Evolutionary conservation across 768 basidiomycete species (phyloP), one percentile per base, ranked within the genome.

Genomic region (Hypholoma fasciculare): DNA sequence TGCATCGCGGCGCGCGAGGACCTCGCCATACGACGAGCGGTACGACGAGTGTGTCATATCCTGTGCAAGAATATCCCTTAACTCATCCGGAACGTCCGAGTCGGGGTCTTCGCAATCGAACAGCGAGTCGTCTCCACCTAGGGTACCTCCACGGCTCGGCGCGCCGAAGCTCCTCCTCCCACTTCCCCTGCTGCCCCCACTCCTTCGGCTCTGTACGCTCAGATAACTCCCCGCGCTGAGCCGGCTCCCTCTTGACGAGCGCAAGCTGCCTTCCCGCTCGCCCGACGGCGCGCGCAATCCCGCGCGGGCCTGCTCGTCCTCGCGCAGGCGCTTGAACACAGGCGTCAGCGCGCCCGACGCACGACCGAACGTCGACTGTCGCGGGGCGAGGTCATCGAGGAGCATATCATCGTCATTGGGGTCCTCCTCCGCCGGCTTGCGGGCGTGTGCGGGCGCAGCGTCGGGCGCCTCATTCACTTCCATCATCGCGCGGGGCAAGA

Each of bases 11-110:
- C n/a, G n/a, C 1, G 19, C 8, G 16, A 37, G 8, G 19, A 39
- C 17, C 23, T 23, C 23, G 23, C 23, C 23, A 4, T 23, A 23
- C 23, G 23, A 23, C 23, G 23, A 23, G 23, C 23, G 36, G n/a
- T 19, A 26, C 17, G 12, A 26, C 8, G 47, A 49, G 27, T 30
- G 36, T 6, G 14, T 37, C 36, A 23, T 27, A 11, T 17, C 47
- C 38, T 17, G 16, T 66, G 5, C 74, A 76, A 93, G 69, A 48
- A 93, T 84, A 20, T 77, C 76, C 61, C 86, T 84, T 55, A 93
- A 68, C 69, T 93, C 92, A 42, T 89, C 82, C 1, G 92, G 90
- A n/a, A 92, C 89, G 63, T 94, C 90, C 1, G 86, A 89, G 67
- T 91, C 86, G 0, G 82, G 87, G 64, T 90, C 87, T 8, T 82